Base-by-base conservation (phyloP, 192 early-diverging fungal genomes). In the Chytriomyces hyalinus region DNA sequence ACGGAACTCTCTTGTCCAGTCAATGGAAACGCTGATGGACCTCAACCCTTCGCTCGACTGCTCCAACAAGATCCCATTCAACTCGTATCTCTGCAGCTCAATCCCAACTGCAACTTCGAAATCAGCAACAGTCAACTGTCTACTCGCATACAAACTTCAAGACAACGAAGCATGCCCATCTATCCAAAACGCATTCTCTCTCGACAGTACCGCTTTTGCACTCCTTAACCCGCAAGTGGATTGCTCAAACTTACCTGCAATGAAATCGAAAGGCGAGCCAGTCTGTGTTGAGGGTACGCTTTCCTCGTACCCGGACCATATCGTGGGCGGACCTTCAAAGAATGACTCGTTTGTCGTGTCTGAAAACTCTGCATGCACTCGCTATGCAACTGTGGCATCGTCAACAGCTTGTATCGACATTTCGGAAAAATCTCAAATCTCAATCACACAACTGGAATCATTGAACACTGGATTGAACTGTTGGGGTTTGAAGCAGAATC, bases 401-500 rank as follows among this genome's bases (percentile, higher is more conserved):
- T 17, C 44, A 10, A 74, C 72, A 7, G 72, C 72, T 24, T 74
- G 72, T 28, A 36, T 74, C 22, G 72, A 74, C 53, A n/a, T 63
- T 74, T 20, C 49, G n/a, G 8, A 13, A 17, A 11, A 57, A 13
- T 8, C 61, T 36, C 46, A n/a, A 24, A n/a, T 74, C 28, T 74
- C 72, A 11, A 46, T 74, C 4, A 74, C 72, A 59, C 24, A 74
- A 22, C 61, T 74, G 9, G 60, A 9, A 10, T 8, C 11, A 5
- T 74, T 57, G 72, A 74, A 74, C 61, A 6, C 36, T 63, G 72
- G 72, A 9, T 48, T 74, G 15, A 74, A 74, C 44, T 74, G 72
- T 36, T 74, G 72, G 60, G 46, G 72, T 28, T 28, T 74, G 22
- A 59, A 50, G 45, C 72, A 74, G 47, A 74, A 74, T 36, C 60